Evolutionary conservation across 2,329 filamentous ascomycete species (phyloP).

Genomic region (Beauveria bassiana): DNA sequence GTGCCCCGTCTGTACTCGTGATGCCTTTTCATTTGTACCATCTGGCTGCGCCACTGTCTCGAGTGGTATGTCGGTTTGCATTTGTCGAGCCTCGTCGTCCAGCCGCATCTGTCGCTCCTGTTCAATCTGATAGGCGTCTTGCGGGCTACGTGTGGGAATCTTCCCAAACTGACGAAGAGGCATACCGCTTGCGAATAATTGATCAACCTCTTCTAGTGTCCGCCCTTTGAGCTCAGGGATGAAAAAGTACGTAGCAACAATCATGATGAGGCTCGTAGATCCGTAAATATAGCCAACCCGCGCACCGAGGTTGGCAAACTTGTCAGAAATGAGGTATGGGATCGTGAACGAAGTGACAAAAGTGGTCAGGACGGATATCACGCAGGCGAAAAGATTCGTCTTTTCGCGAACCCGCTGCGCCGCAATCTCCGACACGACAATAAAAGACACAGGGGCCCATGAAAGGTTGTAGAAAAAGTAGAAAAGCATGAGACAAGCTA

Average conservation of each 20-base stretch:
- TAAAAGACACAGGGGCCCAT: slow-evolving; percentile 22
- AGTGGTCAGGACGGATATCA: slow-evolving; percentile 23
- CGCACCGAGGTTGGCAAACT: slow-evolving; percentile 26
- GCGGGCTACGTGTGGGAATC: background rate
- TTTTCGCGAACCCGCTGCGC: slow-evolving; percentile 23
- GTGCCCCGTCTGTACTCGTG: background rate
- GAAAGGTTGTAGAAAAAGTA: slow-evolving; percentile 20
- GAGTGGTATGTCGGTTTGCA: background rate
- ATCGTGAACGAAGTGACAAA: slow-evolving; percentile 28
- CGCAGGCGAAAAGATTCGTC: slow-evolving; percentile 21
- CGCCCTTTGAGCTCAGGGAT: slow-evolving; percentile 36
- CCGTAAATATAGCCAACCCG: slow-evolving; percentile 34
- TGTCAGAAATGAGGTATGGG: slow-evolving; percentile 28
- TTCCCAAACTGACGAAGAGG: slow-evolving; percentile 15
- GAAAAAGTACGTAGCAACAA: slow-evolving; percentile 34
- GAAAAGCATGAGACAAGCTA: slow-evolving; percentile 22
- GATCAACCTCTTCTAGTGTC: slow-evolving; percentile 19
- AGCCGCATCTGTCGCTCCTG: background rate
- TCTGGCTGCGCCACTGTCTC: background rate
- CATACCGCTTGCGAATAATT: slow-evolving; percentile 16
- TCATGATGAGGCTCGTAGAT: slow-evolving; percentile 27
- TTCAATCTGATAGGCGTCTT: background rate
- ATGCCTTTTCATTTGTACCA: slow-evolving; percentile 1
- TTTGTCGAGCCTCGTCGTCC: background rate
- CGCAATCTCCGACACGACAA: slow-evolving; percentile 20